Percentiles rank a stretch among this genome's conserved stretches.
Evolutionary conservation across 2,329 filamentous ascomycete species (phyloP).

Genomic region (Cladosporium oxysporum): DNA sequence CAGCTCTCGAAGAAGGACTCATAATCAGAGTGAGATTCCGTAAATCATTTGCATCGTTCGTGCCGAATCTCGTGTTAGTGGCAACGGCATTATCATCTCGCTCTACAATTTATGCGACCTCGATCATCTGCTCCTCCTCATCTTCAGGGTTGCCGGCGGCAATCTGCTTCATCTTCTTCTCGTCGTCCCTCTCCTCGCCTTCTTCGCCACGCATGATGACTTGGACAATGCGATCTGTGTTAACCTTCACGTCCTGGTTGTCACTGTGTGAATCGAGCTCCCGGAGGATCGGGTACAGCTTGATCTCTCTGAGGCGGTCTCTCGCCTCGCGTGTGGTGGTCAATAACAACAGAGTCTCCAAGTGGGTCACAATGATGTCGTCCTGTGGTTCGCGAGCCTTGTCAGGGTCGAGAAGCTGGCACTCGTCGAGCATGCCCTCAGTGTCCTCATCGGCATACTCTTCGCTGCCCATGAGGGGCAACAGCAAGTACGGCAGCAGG

Average conservation of each 20-base stretch:
- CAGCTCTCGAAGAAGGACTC: neutral
- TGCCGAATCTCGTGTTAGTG: neutral
- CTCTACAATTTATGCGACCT: conserved; percentile 32
- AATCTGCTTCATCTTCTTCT: conserved; percentile 46
- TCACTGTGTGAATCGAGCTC: conserved; percentile 80
- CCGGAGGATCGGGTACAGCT: conserved; percentile 85
- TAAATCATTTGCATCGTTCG: neutral
- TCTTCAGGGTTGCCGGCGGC: conserved; percentile 32
- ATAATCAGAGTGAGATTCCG: neutral
- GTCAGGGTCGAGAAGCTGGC: conserved; percentile 85
- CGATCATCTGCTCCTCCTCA: conserved; percentile 45
- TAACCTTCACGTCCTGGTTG: conserved; percentile 78
- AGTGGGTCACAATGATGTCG: conserved; percentile 78
- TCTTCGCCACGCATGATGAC: conserved; percentile 81
- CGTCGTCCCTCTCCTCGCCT: conserved; percentile 50
- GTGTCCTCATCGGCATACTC: conserved; percentile 87
- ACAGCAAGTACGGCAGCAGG: conserved; percentile 81
- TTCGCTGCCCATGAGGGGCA: conserved; percentile 85
- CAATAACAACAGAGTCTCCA: conserved; percentile 84
- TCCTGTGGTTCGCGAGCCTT: conserved; percentile 80
- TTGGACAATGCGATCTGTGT: conserved; percentile 86
- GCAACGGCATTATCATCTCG: neutral
- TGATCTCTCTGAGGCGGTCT: conserved; percentile 71
- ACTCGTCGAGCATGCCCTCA: conserved; percentile 81
- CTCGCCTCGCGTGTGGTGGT: conserved; percentile 76